Conservation (phyloP, 148 eudicot genomes). For the Talinum fruticosum region DNA sequence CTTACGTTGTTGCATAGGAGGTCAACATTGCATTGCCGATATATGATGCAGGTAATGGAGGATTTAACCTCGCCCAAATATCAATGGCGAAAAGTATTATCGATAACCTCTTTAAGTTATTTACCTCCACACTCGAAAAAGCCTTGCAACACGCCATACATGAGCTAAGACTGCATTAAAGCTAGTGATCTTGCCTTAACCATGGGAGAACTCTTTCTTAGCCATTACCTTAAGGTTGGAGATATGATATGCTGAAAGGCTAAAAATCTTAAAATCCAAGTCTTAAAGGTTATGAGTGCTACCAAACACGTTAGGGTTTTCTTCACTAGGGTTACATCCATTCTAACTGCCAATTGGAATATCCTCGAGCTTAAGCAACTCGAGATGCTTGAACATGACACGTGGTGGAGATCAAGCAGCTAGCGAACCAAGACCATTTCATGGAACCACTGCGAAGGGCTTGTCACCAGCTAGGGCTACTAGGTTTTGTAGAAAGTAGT, state of each 20-base stretch:
- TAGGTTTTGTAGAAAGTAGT: conserved; percentile 59
- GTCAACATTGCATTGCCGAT: conserved; percentile 75
- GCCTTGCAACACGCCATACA: conserved; percentile 89
- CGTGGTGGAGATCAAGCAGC: conserved; percentile 80
- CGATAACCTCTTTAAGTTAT: conserved; percentile 31
- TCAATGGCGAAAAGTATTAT: conserved; percentile 64
- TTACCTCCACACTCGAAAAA: conserved; percentile 29
- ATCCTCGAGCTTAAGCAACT: conserved; percentile 49
- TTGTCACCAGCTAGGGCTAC: conserved; percentile 59
- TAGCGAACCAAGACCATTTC: conserved; percentile 56
- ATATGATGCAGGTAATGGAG: conserved; percentile 50
- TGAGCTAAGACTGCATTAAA: conserved; percentile 68
- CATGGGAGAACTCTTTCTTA: background rate
- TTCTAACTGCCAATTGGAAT: conserved; percentile 23
- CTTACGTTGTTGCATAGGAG: conserved; percentile 60
- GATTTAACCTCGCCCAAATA: conserved; percentile 52
- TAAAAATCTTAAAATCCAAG: conserved; percentile 59
- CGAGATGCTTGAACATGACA: conserved; percentile 72
- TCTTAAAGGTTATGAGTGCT: conserved; percentile 33
- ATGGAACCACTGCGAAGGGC: conserved; percentile 47
- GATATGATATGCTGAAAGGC: conserved; percentile 45
- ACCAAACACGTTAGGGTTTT: conserved; percentile 39
- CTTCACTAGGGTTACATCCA: conserved; percentile 15
- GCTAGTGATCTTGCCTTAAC: conserved; percentile 41
- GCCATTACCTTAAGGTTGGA: conserved; percentile 48